These are phyloP conservation scores for Cytospora chrysosperma DNA, from an alignment of 2,329 filamentous ascomycete species.

Conservation along the genomic window DNA sequence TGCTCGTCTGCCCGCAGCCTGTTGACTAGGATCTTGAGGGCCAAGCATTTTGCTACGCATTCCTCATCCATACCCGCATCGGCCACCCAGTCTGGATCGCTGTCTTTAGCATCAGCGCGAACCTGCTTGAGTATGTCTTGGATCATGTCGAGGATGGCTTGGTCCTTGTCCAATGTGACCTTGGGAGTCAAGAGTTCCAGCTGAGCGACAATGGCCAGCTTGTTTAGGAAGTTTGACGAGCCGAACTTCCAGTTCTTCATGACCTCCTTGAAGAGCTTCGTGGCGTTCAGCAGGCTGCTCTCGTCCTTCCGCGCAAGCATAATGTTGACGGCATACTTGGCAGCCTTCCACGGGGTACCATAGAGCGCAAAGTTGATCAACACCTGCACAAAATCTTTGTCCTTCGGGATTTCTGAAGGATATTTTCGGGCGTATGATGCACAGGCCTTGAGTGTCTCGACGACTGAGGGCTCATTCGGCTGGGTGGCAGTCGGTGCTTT, in stretches of 20 bases:
- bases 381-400: constrained; percentile 77
- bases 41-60: constrained; percentile 77
- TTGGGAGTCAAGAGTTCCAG: constrained; percentile 73
- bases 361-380: constrained; percentile 81
- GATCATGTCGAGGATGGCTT: constrained; percentile 77
- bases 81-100: constrained; percentile 64
- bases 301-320: constrained; percentile 71
- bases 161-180: constrained; percentile 69
- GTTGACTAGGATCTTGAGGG: constrained; percentile 84
- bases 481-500: constrained; percentile 71
- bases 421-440: constrained; percentile 87
- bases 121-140: constrained; percentile 72
- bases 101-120: constrained; percentile 58
- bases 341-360: constrained; percentile 76
- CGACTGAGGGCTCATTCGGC: constrained; percentile 69
- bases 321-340: constrained; percentile 92
- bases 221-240: constrained; percentile 71
- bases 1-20: constrained; percentile 62
- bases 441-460: constrained; percentile 91
- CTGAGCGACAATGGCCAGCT: constrained; percentile 69
- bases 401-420: constrained; percentile 76
- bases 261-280: constrained; percentile 75
- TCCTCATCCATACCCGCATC: constrained; percentile 73
- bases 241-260: constrained; percentile 74
- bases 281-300: constrained; percentile 78